These are phyloP conservation scores for Penicillium rolfsii DNA, from an alignment of 2,329 filamentous ascomycete genomes.

Conservation along the genomic window DNA sequence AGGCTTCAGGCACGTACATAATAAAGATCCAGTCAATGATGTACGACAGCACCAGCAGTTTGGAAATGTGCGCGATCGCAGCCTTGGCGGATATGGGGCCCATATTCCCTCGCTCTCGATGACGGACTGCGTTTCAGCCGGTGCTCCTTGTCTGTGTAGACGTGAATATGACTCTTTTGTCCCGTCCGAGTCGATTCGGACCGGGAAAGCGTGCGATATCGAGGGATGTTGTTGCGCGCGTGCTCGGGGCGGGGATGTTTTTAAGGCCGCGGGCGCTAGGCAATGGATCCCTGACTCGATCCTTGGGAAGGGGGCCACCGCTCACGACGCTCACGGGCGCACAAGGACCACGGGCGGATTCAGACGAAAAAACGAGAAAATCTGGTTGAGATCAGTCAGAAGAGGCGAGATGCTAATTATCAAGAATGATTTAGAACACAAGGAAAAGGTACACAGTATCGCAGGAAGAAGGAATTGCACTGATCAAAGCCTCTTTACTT, in stretches of 20 bases:
- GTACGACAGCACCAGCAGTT: constrained; percentile 66
- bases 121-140: neutral
- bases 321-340: neutral
- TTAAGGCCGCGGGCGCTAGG: constrained; percentile 9
- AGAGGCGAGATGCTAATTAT: neutral
- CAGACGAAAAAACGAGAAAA: neutral
- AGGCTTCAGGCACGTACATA: constrained; percentile 49
- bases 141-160: neutral
- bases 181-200: neutral
- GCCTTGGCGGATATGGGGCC: constrained; percentile 1
- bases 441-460: neutral
- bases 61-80: constrained; percentile 40
- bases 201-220: neutral
- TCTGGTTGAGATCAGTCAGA: neutral
- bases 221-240: neutral
- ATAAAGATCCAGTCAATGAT: constrained; percentile 72
- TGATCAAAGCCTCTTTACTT: neutral
- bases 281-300: constrained; percentile 8
- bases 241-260: neutral
- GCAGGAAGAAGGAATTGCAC: neutral
- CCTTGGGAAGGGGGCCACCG: neutral
- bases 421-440: neutral
- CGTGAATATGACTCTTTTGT: neutral
- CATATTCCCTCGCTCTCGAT: neutral
- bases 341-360: neutral